phyloP scores from a whole-genome alignment of 352 stramenopile species.

The Pythium phragmiticola region DNA sequence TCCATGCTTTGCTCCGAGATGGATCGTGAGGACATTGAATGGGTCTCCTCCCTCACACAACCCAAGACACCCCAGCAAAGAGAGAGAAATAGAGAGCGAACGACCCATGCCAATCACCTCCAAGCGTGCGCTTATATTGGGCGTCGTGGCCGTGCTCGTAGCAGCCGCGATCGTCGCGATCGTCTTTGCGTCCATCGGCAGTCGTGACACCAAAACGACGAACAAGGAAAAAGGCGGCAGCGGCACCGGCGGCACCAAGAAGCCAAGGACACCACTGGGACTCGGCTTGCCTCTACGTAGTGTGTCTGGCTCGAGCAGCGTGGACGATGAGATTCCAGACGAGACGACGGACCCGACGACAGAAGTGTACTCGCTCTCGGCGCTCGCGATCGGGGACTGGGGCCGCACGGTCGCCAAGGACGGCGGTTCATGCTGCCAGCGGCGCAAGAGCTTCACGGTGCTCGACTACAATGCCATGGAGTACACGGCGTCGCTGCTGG shows the following conservation, averaged over 20 bases:
- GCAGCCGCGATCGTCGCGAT: conserved; percentile 24
- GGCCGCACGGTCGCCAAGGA: conserved; percentile 36
- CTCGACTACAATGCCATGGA: conserved; percentile 41
- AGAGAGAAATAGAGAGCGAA: background rate
- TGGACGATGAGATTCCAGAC: conserved; percentile 16
- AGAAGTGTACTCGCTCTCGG: conserved; percentile 34
- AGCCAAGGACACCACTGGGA: background rate
- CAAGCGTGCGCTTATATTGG: conserved; percentile 16
- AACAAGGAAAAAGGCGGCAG: conserved; percentile 4
- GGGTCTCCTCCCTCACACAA: background rate
- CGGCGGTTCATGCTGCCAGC: conserved; percentile 36
- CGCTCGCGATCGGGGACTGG: conserved; percentile 47
- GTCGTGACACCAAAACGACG: background rate
- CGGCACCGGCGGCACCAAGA: background rate
- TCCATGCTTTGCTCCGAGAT: background rate
- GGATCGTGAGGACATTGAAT: background rate
- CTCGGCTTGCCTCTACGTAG: too few species aligned
- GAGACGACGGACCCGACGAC: conserved; percentile 28
- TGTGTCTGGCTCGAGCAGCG: conserved; percentile 4
- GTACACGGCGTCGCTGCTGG: conserved; percentile 41
- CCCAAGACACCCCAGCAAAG: background rate
- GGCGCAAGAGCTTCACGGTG: conserved; percentile 28
- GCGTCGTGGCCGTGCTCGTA: conserved; percentile 19
- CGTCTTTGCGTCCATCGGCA: conserved; percentile 17
- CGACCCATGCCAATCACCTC: conserved; percentile 12